These are phyloP conservation scores for Osmanthus fragrans DNA, from an alignment of 257 asterid species.

Conservation along the genomic window DNA sequence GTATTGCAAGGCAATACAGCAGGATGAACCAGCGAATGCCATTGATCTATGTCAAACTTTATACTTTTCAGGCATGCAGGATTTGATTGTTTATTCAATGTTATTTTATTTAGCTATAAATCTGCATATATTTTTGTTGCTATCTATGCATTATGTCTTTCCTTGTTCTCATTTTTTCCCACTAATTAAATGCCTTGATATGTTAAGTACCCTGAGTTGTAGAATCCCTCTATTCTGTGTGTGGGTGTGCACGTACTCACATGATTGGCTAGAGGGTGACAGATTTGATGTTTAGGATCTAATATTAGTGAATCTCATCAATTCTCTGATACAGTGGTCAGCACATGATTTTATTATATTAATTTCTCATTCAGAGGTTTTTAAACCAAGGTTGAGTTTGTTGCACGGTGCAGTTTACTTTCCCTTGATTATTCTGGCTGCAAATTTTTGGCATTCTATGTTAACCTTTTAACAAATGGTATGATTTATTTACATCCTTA, in stretches of 20 bases:
- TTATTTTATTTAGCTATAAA: no score
- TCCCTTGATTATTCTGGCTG: constrained; percentile 15
- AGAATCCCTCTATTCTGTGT: not conserved
- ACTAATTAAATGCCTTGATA: constrained; percentile 1
- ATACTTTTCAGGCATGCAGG: constrained; percentile 72
- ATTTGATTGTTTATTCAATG: not conserved
- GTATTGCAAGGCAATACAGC: constrained; percentile 87
- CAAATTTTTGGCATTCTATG: not conserved
- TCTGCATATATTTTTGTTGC: not conserved
- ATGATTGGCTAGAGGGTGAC: not conserved
- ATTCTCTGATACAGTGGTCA: not conserved
- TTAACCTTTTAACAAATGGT: constrained; percentile 4
- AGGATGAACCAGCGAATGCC: constrained; percentile 93
- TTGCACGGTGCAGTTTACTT: not conserved
- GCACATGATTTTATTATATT: not conserved
- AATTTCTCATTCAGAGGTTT: not conserved
- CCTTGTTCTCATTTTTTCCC: constrained; percentile 4
- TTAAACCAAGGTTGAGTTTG: constrained; percentile 4
- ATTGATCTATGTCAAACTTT: constrained; percentile 84
- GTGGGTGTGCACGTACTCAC: not conserved
- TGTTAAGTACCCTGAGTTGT: not conserved
- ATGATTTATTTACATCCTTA: not conserved
- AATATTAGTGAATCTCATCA: not conserved
- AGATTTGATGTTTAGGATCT: not conserved
- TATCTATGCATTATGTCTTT: constrained; percentile 4